phyloP scores from a whole-genome alignment of 2,329 filamentous ascomycete species.

The Cercospora sojina region DNA sequence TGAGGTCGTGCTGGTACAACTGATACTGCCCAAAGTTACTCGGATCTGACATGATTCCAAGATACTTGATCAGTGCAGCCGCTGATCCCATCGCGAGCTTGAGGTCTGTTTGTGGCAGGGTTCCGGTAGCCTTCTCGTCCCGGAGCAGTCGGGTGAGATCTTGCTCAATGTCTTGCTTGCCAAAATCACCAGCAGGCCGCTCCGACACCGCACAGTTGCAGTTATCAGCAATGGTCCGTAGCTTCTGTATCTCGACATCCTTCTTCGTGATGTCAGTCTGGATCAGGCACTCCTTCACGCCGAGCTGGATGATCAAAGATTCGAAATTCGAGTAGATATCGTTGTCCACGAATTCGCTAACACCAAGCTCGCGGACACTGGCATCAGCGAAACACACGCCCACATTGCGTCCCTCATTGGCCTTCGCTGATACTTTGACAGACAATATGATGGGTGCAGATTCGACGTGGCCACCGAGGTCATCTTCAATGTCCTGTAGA shows the following conservation, averaged over 20 bases:
- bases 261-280: constrained; percentile 75
- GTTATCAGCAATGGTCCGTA: constrained; percentile 84
- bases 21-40: constrained; percentile 97
- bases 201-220: constrained; percentile 90
- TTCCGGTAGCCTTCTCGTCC: constrained; percentile 74
- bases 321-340: constrained; percentile 98
- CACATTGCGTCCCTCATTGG: constrained; percentile 77
- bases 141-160: constrained; percentile 84
- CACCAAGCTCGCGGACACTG: constrained; percentile 88
- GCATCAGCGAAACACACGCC: constrained; percentile 98
- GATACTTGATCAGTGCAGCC: constrained; percentile 89
- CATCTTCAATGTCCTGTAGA: constrained; percentile 93
- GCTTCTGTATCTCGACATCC: constrained; percentile 82
- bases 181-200: constrained; percentile 73
- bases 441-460: constrained; percentile 91
- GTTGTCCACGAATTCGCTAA: constrained; percentile 98
- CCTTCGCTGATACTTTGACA: constrained; percentile 88
- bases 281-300: constrained; percentile 90
- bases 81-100: constrained; percentile 96
- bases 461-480: constrained; percentile 82
- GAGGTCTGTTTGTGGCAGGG: constrained; percentile 83
- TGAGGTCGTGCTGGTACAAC: constrained; percentile 93
- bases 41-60: constrained; percentile 83
- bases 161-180: constrained; percentile 89
- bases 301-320: constrained; percentile 90